A percentile compares a stretch with the other conserved stretches of the same genome.
Evolutionary conservation across 768 basidiomycete genomes (phyloP).

Genomic region (Tylopilus sp.): DNA sequence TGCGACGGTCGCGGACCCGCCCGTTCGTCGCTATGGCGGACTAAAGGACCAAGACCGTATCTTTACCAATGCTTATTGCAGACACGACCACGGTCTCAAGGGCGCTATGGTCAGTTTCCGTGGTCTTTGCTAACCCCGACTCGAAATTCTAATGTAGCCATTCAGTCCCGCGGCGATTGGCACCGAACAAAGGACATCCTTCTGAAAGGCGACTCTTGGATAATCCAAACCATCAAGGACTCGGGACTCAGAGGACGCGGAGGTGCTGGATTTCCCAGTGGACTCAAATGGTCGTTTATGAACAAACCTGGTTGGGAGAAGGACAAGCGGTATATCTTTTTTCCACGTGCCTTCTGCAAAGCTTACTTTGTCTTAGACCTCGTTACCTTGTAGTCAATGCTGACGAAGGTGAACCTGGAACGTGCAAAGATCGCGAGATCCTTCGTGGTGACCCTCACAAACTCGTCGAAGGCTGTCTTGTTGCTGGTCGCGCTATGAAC

Average conservation of each 20-base stretch:
- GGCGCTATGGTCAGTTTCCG: slow-evolving; percentile 67
- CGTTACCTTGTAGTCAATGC: slow-evolving; percentile 97
- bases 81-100: slow-evolving; percentile 90
- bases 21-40: slow-evolving; percentile 88
- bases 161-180: slow-evolving; percentile 92
- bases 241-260: slow-evolving; percentile 94
- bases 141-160: background rate
- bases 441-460: slow-evolving; percentile 98
- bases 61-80: slow-evolving; percentile 87
- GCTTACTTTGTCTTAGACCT: slow-evolving; percentile 51
- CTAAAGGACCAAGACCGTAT: slow-evolving; percentile 93
- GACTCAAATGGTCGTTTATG: slow-evolving; percentile 98
- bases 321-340: slow-evolving; percentile 63
- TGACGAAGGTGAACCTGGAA: slow-evolving; percentile 98
- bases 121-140: background rate
- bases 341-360: background rate
- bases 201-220: slow-evolving; percentile 94
- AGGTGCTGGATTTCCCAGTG: slow-evolving; percentile 95
- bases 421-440: slow-evolving; percentile 99
- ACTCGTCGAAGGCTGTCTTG: slow-evolving; percentile 94
- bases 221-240: slow-evolving; percentile 94
- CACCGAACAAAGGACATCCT: slow-evolving; percentile 96
- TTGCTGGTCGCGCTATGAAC: slow-evolving; percentile 97
- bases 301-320: slow-evolving; percentile 99
- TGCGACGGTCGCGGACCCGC: slow-evolving; percentile 80